Evolutionary conservation across 352 stramenopile species (phyloP).

Genomic region (Discostella stelligera): DNA sequence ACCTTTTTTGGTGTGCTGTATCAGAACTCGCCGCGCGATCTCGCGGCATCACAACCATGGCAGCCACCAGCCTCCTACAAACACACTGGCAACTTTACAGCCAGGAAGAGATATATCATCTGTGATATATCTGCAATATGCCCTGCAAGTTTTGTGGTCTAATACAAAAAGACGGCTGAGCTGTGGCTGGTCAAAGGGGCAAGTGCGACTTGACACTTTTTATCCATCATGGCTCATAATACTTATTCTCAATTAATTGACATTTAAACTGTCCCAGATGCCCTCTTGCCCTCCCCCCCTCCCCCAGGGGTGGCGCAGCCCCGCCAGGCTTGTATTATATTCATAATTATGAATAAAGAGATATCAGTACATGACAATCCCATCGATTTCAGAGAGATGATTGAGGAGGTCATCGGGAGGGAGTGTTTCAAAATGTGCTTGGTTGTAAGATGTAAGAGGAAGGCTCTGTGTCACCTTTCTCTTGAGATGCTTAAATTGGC

Average conservation of each 20-base stretch:
- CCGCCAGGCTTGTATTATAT: too few species aligned
- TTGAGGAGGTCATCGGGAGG: too few species aligned
- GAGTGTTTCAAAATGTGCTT: not conserved
- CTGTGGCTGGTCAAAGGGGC: not conserved
- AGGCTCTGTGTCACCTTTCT: not conserved
- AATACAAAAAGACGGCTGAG: not conserved
- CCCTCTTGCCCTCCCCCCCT: too few species aligned
- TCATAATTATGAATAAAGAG: too few species aligned
- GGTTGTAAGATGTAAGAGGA: not conserved
- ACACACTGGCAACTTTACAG: not conserved
- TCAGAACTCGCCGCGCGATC: not conserved
- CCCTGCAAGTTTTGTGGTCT: not conserved
- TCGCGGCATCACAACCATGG: not conserved
- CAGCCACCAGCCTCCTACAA: not conserved
- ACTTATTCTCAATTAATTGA: not conserved
- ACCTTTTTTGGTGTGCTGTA: not conserved
- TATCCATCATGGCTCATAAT: not conserved
- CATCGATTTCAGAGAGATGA: too few species aligned
- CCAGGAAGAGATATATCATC: not conserved
- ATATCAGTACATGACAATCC: too few species aligned
- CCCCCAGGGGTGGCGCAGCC: too few species aligned
- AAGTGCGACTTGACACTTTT: not conserved
- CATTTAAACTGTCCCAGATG: too few species aligned
- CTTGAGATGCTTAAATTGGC: not conserved
- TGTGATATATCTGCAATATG: not conserved